phyloP scores from a whole-genome alignment of 2,329 filamentous ascomycete genomes.

The Tolypocladium nubicola region DNA sequence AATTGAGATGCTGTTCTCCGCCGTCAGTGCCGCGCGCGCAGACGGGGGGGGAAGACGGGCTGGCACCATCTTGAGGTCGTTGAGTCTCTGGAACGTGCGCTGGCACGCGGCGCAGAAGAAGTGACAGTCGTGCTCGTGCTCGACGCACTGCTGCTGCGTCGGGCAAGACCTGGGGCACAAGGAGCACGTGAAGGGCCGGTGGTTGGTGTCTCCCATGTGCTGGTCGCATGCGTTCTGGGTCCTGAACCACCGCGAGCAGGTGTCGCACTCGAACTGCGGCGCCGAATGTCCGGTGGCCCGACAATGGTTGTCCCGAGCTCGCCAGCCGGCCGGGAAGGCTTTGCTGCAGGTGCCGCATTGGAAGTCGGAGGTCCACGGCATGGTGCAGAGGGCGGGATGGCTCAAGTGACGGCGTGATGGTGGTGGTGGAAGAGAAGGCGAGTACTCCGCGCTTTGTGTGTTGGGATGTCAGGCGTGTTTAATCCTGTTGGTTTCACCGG shows the following conservation, averaged over 20 bases:
- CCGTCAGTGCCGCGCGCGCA: background rate
- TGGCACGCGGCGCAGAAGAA: conserved; percentile 22
- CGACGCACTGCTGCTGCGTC: conserved; percentile 2
- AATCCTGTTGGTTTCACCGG: too few relatives aligned
- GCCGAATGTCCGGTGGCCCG: conserved; percentile 12
- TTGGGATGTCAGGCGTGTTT: too few relatives aligned
- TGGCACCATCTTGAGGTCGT: conserved; percentile 20
- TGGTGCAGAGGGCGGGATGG: background rate
- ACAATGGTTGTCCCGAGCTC: conserved; percentile 17
- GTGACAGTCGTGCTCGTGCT: conserved; percentile 19
- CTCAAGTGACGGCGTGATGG: too few relatives aligned
- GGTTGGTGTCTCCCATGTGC: conserved; percentile 19
- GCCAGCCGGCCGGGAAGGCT: conserved; percentile 10
- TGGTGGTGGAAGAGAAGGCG: too few relatives aligned
- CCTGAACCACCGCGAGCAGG: conserved; percentile 13
- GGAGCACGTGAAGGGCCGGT: conserved; percentile 18
- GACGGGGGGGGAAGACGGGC: background rate
- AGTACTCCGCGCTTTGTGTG: too few relatives aligned
- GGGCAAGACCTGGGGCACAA: too few relatives aligned
- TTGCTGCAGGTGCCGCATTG: conserved; percentile 17
- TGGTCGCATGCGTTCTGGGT: conserved; percentile 8
- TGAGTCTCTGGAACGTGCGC: conserved; percentile 17
- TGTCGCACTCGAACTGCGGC: conserved; percentile 17
- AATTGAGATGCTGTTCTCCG: conserved; percentile 40
- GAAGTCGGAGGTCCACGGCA: background rate